These are phyloP conservation scores for Scalesia atractyloides DNA, from an alignment of 129 eudicot species.

Conservation along the genomic window DNA sequence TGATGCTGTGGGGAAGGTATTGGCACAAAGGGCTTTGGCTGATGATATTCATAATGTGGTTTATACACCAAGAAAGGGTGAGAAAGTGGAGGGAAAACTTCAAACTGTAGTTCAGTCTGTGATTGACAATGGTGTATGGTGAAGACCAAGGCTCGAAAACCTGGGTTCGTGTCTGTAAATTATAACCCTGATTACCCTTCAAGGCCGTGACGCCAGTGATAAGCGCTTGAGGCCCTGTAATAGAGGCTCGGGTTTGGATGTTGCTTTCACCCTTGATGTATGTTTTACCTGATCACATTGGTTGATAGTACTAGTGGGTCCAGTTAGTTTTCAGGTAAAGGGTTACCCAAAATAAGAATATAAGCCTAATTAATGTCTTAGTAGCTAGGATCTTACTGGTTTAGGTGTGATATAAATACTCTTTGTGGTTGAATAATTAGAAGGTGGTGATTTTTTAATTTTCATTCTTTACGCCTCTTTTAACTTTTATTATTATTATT, in stretches of 20 bases:
- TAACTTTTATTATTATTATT: too few relatives aligned
- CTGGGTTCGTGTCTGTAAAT: neutral
- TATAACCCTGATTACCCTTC: neutral
- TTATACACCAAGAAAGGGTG: constrained; percentile 82
- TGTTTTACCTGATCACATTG: too few relatives aligned
- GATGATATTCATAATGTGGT: constrained; percentile 92
- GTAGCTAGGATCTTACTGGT: neutral
- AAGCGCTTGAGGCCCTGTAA: too few relatives aligned
- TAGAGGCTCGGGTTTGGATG: too few relatives aligned
- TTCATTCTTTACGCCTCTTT: too few relatives aligned
- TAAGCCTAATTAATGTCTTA: neutral
- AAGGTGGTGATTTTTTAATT: too few relatives aligned
- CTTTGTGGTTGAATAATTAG: neutral
- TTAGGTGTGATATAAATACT: neutral
- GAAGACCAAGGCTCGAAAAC: constrained; percentile 36
- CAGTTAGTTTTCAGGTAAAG: too few relatives aligned
- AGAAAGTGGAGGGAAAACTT: constrained; percentile 81
- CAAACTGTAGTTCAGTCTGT: constrained; percentile 64
- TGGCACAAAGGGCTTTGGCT: constrained; percentile 84
- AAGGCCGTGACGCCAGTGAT: too few relatives aligned
- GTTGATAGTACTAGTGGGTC: too few relatives aligned
- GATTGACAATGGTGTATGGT: constrained; percentile 55
- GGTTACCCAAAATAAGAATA: neutral
- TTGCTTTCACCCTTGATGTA: too few relatives aligned
- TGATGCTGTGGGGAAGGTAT: constrained; percentile 67